Base-by-base conservation (phyloP, 2,329 filamentous ascomycete species). In the Penicillium sp. region DNA sequence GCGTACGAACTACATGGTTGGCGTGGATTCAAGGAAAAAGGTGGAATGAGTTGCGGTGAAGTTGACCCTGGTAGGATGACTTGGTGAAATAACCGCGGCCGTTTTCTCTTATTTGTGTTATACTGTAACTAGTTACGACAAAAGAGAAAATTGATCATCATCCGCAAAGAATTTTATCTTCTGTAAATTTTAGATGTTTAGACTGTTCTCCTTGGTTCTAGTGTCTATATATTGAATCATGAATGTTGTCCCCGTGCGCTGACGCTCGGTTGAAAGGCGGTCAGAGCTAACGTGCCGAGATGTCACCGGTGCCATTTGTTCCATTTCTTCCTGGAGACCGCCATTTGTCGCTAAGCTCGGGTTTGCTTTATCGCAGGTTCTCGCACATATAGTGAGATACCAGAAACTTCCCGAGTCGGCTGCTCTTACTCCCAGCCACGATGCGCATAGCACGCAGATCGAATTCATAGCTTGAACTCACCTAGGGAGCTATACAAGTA, bases 41-140 rank as follows among this genome's bases (percentile, higher is more conserved):
- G 50, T 48, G 50, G 48, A 31, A 50, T 31, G 53, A 53, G 54
- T 53, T 53, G 48, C 49, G 37, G 40, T 35, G 52, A 53, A 56
- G 38, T 37, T 51, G 32, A n/a, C 39, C 29, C 26, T 48, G 43
- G 48, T 22, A 53, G 51, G 32, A 20, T 35, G 52, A 37, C 32
- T 39, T 35, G 48, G 34, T 53, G 51, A 37, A 48, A 50, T 14
- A 54, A 59, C 40, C 50, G 54, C 45, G 60, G 58, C 56, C 59
- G 56, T 66, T 59, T 58, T 58, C 55, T 58, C 58, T 60, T 58
- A 50, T 55, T 50, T 37, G 52, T 57, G 48, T 57, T 61, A 47
- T 61, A 61, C 54, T 64, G 59, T 65, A 61, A 55, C 57, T 65
- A 62, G 58, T 42, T 63, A 40, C 50, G 56, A 53, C 57, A 49